Percentiles rank a stretch among this genome's conserved stretches.
These are phyloP conservation scores for Licmophora abbreviata DNA, from an alignment of 108 stramenopile genomes.

Conservation along the genomic window DNA sequence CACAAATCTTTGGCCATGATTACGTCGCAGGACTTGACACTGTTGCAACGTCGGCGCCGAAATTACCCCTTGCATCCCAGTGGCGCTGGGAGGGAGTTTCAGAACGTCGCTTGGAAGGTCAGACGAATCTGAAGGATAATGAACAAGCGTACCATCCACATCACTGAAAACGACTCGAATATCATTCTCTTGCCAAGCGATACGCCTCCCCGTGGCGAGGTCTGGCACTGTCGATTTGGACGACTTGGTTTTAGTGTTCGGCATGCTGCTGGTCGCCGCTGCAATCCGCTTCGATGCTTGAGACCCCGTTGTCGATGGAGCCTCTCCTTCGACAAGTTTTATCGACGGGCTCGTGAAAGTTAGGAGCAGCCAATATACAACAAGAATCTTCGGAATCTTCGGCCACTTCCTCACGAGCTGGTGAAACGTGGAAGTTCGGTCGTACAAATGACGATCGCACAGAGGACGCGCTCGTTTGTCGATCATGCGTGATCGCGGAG, in stretches of 20 bases:
- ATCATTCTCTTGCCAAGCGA: not conserved
- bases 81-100: conserved; percentile 53
- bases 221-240: not conserved
- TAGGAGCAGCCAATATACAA: too few relatives aligned
- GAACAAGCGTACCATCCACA: conserved; percentile 73
- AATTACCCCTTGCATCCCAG: conserved; percentile 43
- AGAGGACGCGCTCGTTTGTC: too few relatives aligned
- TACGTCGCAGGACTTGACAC: conserved; percentile 39
- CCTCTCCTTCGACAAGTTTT: too few relatives aligned
- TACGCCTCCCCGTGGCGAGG: not conserved
- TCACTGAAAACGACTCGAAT: conserved; percentile 53
- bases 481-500: too few relatives aligned
- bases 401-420: too few relatives aligned
- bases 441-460: too few relatives aligned
- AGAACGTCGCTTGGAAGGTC: conserved; percentile 12
- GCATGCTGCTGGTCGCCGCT: too few relatives aligned
- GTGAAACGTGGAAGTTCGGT: too few relatives aligned
- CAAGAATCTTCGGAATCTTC: too few relatives aligned
- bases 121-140: conserved; percentile 39
- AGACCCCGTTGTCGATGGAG: too few relatives aligned
- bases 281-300: too few relatives aligned
- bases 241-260: not conserved
- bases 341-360: too few relatives aligned
- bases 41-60: conserved; percentile 25
- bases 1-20: conserved; percentile 38